phyloP scores from a whole-genome alignment of 164 flowering plant species.

The Piper longum region DNA sequence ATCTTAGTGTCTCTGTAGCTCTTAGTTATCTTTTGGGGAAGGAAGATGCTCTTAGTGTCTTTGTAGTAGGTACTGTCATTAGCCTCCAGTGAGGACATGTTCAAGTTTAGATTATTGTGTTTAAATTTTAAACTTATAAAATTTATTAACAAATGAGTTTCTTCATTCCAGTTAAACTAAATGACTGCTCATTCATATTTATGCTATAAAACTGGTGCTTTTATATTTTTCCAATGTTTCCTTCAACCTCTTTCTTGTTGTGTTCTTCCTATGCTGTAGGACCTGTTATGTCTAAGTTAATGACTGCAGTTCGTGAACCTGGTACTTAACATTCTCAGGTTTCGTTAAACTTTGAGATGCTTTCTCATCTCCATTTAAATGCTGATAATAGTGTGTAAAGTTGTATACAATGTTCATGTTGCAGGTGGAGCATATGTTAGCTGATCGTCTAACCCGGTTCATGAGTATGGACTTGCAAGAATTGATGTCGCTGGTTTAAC shows the following conservation, averaged over 20 bases:
- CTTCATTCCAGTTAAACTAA: too few relatives aligned
- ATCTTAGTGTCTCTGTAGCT: too few relatives aligned
- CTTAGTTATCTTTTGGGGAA: too few relatives aligned
- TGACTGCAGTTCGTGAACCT: slow-evolving; percentile 68
- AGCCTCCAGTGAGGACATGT: not conserved
- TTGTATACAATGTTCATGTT: slow-evolving; percentile 6
- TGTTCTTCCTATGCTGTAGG: slow-evolving; percentile 27
- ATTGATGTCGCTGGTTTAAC: slow-evolving; percentile 29
- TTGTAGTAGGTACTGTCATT: slow-evolving; percentile 59
- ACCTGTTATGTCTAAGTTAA: slow-evolving; percentile 76
- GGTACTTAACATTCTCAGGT: slow-evolving; percentile 79
- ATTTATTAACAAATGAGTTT: too few relatives aligned
- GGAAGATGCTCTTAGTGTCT: slow-evolving; percentile 82
- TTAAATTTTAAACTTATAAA: too few relatives aligned
- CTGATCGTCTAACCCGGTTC: slow-evolving; percentile 46
- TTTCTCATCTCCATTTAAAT: not conserved
- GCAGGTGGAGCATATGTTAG: slow-evolving; percentile 70
- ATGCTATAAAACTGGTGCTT: not conserved
- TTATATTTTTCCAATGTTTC: too few relatives aligned
- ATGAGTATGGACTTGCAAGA: slow-evolving; percentile 46
- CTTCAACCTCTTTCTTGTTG: not conserved
- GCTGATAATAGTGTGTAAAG: not conserved
- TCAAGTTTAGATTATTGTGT: too few relatives aligned
- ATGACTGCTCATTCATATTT: too few relatives aligned
- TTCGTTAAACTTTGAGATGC: not conserved